These are phyloP conservation scores for Gymnopus androsaceus DNA, from an alignment of 1,284 basidiomycete genomes.

Conservation along the genomic window DNA sequence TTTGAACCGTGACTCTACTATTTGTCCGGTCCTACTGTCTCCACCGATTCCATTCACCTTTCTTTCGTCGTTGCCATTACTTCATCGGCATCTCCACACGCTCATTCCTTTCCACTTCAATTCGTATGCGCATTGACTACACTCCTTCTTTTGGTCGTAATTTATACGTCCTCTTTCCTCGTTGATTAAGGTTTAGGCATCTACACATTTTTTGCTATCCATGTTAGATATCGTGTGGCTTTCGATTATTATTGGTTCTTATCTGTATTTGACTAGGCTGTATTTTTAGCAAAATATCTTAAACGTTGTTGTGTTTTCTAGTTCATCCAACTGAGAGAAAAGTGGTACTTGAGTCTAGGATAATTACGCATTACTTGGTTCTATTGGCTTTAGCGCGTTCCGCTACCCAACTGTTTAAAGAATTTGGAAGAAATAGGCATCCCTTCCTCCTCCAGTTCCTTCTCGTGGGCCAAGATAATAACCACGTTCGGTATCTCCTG, in stretches of 20 bases:
- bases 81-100: too few relatives aligned
- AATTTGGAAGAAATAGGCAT: slow-evolving; percentile 8
- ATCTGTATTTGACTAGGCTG: neutral
- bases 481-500: slow-evolving; percentile 9
- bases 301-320: neutral
- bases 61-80: too few relatives aligned
- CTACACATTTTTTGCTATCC: neutral
- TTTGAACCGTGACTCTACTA: too few relatives aligned
- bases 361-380: too few relatives aligned
- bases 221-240: neutral
- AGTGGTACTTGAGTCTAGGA: too few relatives aligned
- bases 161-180: neutral
- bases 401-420: slow-evolving; percentile 9
- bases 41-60: too few relatives aligned
- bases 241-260: neutral
- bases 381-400: neutral
- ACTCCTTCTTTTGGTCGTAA: neutral
- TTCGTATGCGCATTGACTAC: neutral
- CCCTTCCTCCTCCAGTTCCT: slow-evolving; percentile 6
- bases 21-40: too few relatives aligned
- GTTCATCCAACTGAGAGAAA: neutral
- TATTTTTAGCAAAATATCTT: neutral
- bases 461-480: slow-evolving; percentile 12
- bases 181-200: neutral
- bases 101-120: neutral